Percentiles rank a stretch among this genome's conserved stretches.
Conservation (phyloP, 2,329 filamentous ascomycete genomes). For the Coniosporium tulheliwenetii region DNA sequence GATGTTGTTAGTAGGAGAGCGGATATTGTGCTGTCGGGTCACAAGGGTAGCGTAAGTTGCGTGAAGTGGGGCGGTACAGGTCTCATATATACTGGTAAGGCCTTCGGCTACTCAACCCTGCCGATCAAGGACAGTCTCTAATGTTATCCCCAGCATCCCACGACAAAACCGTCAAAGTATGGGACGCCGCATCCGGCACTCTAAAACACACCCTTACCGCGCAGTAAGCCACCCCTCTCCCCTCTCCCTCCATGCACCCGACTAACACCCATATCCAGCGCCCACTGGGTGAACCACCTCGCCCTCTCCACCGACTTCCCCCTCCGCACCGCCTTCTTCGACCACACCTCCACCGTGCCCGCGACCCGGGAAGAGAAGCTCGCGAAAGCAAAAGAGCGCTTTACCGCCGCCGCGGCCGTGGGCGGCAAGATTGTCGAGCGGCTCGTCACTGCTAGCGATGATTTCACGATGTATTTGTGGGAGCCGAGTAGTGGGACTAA, state of each 20-base stretch:
- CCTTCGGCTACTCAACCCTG: no score
- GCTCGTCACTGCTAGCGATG: constrained; percentile 80
- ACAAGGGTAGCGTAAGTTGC: constrained; percentile 79
- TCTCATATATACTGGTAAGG: constrained; percentile 53
- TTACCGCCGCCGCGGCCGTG: constrained; percentile 68
- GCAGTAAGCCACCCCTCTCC: constrained; percentile 29
- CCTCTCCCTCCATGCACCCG: no score
- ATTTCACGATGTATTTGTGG: constrained; percentile 96
- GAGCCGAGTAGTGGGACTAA: constrained; percentile 66
- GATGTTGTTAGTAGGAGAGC: constrained; percentile 61
- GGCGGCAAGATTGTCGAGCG: constrained; percentile 67
- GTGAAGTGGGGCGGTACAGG: constrained; percentile 91
- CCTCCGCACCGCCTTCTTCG: constrained; percentile 70
- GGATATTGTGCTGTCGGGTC: constrained; percentile 71
- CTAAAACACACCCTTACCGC: constrained; percentile 63
- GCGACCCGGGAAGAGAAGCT: constrained; percentile 49
- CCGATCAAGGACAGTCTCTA: neutral
- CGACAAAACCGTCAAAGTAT: constrained; percentile 85
- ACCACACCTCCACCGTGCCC: constrained; percentile 57
- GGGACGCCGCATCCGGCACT: constrained; percentile 67
- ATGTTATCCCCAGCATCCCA: constrained; percentile 38
- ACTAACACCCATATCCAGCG: constrained; percentile 14
- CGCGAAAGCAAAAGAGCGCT: constrained; percentile 62
- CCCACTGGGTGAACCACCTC: constrained; percentile 91
- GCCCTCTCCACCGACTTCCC: constrained; percentile 87